phyloP scores from a whole-genome alignment of 2,329 filamentous ascomycete species.

The Tolypocladium tundrense region DNA sequence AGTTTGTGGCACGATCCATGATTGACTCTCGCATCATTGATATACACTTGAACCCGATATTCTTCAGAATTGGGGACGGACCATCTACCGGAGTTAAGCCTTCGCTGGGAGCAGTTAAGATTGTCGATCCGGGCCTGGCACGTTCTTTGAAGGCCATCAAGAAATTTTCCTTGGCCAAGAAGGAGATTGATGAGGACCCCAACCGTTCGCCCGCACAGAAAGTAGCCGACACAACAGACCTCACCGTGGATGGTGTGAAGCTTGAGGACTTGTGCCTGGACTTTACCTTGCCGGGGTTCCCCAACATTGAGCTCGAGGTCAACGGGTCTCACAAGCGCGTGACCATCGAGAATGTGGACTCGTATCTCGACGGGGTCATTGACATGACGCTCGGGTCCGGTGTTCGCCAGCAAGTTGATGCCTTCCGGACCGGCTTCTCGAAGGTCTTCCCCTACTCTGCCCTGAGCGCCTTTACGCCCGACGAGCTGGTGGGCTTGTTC shows the following conservation, averaged over 20 bases:
- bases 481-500: constrained; percentile 90
- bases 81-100: constrained; percentile 55
- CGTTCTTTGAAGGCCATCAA: constrained; percentile 80
- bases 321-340: constrained; percentile 66
- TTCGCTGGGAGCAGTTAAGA: constrained; percentile 79
- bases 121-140: constrained; percentile 78
- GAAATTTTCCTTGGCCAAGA: constrained; percentile 76
- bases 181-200: constrained; percentile 64
- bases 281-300: constrained; percentile 89
- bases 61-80: constrained; percentile 85
- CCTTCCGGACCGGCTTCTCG: constrained; percentile 84
- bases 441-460: constrained; percentile 94
- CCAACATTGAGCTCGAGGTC: constrained; percentile 70
- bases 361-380: constrained; percentile 80
- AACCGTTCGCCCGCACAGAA: constrained; percentile 60
- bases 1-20: constrained; percentile 97
- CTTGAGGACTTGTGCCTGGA: constrained; percentile 87
- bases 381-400: constrained; percentile 86
- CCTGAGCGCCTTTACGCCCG: constrained; percentile 85
- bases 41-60: constrained; percentile 91
- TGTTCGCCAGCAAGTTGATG: constrained; percentile 79
- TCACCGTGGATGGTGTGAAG: constrained; percentile 63
- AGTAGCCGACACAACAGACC: constrained; percentile 54
- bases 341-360: constrained; percentile 82
- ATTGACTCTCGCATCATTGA: constrained; percentile 97